phyloP scores from a whole-genome alignment of 1,284 basidiomycete species.

The Peniophora sp. region DNA sequence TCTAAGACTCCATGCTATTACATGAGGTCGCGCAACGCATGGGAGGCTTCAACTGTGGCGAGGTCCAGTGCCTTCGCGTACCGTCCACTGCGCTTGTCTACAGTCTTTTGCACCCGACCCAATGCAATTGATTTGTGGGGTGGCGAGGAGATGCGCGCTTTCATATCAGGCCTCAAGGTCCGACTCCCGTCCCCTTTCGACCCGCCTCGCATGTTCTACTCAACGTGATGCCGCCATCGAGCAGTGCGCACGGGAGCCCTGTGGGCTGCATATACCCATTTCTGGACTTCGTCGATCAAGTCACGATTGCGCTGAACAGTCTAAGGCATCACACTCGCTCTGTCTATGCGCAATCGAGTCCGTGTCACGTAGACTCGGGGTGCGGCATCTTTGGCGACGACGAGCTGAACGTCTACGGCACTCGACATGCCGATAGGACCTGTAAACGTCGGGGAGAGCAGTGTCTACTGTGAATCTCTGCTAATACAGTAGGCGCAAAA shows the following conservation, averaged over 20 bases:
- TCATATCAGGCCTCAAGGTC: no score
- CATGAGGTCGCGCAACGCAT: constrained; percentile 55
- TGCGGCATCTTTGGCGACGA: constrained; percentile 61
- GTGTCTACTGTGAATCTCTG: no score
- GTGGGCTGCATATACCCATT: no score
- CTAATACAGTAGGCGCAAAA: no score
- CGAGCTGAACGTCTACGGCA: constrained; percentile 56
- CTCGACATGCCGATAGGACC: no score
- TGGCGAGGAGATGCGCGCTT: no score
- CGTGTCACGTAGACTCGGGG: constrained; percentile 35
- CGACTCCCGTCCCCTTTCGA: constrained; percentile 33
- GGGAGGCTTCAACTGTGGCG: constrained; percentile 47
- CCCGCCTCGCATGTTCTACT: constrained; percentile 43
- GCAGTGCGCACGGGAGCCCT: constrained; percentile 24
- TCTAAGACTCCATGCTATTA: constrained; percentile 49
- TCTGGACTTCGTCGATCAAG: no score
- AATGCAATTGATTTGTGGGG: no score
- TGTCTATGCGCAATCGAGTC: constrained; percentile 66
- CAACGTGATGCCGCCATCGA: constrained; percentile 50
- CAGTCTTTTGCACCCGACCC: no score
- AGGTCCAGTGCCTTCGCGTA: constrained; percentile 37
- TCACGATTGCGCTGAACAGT: no score
- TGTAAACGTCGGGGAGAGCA: no score
- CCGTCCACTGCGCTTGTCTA: constrained; percentile 38
- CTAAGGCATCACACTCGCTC: constrained; percentile 47